Conservation (phyloP, 148 eudicot species). For the Rhododendron molle region DNA sequence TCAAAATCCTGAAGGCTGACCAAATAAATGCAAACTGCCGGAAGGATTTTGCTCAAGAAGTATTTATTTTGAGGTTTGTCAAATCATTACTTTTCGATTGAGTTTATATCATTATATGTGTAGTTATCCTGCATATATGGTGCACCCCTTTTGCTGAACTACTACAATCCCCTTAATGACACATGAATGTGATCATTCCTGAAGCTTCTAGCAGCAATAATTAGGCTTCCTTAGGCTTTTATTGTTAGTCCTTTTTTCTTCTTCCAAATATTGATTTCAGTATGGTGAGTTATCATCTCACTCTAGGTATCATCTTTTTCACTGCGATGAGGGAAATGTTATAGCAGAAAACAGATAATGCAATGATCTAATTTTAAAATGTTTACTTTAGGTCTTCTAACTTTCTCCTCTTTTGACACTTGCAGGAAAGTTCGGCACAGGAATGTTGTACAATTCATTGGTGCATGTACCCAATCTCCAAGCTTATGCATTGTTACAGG, state of each 20-base stretch:
- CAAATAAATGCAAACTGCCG: conserved; percentile 69
- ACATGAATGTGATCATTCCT: neutral
- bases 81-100: neutral
- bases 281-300: neutral
- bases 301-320: neutral
- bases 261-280: neutral
- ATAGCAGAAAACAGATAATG: neutral
- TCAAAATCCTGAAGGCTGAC: conserved; percentile 86
- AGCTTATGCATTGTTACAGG: conserved; percentile 89
- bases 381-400: neutral
- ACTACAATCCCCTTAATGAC: neutral
- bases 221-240: neutral
- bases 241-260: neutral
- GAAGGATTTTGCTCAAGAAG: conserved; percentile 97
- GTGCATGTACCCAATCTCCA: conserved; percentile 93
- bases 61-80: conserved; percentile 88
- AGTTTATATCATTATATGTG: neutral
- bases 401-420: conserved; percentile 13
- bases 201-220: neutral
- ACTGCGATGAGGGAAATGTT: neutral
- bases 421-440: conserved; percentile 94
- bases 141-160: neutral
- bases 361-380: neutral
- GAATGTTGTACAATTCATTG: conserved; percentile 91
- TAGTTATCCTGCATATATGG: neutral